phyloP scores from a whole-genome alignment of 257 asterid genomes.

The Nicotiana attenuata region DNA sequence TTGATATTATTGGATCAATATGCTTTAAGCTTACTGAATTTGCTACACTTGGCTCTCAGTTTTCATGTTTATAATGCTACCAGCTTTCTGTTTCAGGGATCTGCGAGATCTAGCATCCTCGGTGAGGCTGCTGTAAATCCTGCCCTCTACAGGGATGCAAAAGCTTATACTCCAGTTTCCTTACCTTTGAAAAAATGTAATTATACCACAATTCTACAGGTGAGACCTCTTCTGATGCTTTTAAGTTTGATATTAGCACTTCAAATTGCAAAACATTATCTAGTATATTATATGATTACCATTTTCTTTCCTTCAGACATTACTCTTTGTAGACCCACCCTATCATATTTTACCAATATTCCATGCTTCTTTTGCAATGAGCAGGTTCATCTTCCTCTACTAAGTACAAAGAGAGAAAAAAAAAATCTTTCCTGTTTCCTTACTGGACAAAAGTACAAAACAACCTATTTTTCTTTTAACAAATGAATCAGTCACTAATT shows the following conservation, averaged over 20 bases:
- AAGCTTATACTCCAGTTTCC: conserved; percentile 24
- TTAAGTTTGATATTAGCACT: not conserved
- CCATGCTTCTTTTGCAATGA: not conserved
- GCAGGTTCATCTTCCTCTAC: not conserved
- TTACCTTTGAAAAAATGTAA: conserved; percentile 40
- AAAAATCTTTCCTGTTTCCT: not conserved
- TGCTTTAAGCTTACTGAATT: not conserved
- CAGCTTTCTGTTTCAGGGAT: conserved; percentile 27
- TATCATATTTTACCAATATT: not conserved
- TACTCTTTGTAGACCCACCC: not conserved
- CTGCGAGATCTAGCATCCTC: conserved; percentile 34
- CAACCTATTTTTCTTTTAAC: not conserved
- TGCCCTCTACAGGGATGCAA: conserved; percentile 26
- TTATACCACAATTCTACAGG: conserved; percentile 33
- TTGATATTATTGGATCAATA: not conserved
- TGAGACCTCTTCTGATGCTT: conserved; percentile 19
- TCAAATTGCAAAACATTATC: not conserved
- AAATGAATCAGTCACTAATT: not conserved
- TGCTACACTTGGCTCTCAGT: not conserved
- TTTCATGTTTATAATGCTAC: not conserved
- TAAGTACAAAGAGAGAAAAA: not conserved
- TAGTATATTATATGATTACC: not conserved
- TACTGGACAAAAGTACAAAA: not conserved
- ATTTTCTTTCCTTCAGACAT: not conserved
- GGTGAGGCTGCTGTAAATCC: conserved; percentile 38